Evolutionary conservation across 768 basidiomycete species (phyloP).

Genomic region (Suillus luteus): DNA sequence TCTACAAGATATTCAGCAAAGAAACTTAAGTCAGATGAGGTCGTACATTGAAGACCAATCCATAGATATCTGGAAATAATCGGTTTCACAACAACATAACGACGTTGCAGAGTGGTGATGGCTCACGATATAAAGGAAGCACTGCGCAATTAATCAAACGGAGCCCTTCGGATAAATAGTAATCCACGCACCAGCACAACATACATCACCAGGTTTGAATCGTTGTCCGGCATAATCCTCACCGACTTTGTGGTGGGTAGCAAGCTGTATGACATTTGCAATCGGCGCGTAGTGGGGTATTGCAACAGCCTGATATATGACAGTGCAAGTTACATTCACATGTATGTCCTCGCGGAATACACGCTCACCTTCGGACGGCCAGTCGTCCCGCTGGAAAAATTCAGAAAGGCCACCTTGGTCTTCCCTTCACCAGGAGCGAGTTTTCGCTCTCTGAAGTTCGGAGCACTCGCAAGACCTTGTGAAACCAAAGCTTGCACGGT

Average conservation of each 20-base stretch:
- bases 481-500: conserved; percentile 51
- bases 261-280: conserved; percentile 63
- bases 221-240: conserved; percentile 49
- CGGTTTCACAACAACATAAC: neutral
- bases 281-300: conserved; percentile 62
- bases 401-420: conserved; percentile 69
- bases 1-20: conserved; percentile 39
- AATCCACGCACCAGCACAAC: conserved; percentile 51
- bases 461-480: conserved; percentile 43
- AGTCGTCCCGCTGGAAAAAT: conserved; percentile 77
- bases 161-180: neutral
- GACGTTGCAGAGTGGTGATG: neutral
- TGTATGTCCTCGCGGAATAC: neutral
- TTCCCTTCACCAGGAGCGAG: conserved; percentile 61
- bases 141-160: conserved; percentile 36
- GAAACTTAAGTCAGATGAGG: conserved; percentile 19
- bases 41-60: conserved; percentile 57
- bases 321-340: neutral
- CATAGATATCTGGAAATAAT: conserved; percentile 58
- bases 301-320: conserved; percentile 49
- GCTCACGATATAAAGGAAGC: conserved; percentile 63
- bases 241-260: conserved; percentile 52
- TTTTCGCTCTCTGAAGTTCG: conserved; percentile 49
- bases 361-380: conserved; percentile 66
- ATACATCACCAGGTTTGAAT: conserved; percentile 61